Evolutionary conservation across 148 eudicot species (phyloP).

Genomic region (Dysphania ambrosioides): DNA sequence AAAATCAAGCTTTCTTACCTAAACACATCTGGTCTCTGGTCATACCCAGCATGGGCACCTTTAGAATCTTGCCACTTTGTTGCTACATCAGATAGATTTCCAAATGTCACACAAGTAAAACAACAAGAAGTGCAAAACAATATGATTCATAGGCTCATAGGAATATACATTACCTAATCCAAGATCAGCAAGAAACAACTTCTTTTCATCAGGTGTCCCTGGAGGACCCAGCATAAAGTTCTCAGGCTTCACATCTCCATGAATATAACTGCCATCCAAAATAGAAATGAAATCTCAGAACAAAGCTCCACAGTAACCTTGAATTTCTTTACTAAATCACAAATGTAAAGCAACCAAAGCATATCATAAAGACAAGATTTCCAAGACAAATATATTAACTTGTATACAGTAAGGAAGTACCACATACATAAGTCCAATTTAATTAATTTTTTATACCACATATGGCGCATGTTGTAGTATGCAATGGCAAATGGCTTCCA

Average conservation of each 20-base stretch:
- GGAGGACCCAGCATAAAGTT: constrained; percentile 88
- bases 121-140: not conserved
- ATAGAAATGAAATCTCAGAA: not conserved
- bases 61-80: constrained; percentile 63
- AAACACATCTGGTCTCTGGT: constrained; percentile 89
- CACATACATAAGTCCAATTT: not conserved
- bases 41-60: constrained; percentile 85
- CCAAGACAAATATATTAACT: not conserved
- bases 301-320: not conserved
- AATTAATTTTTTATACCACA: not conserved
- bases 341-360: not conserved
- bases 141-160: not conserved
- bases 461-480: not conserved
- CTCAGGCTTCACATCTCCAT: constrained; percentile 96
- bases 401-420: not conserved
- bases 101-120: no score
- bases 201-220: constrained; percentile 79
- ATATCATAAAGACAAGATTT: not conserved
- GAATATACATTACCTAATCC: constrained; percentile 57
- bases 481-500: not conserved
- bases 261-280: constrained; percentile 58
- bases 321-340: not conserved
- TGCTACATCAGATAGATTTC: constrained; percentile 41
- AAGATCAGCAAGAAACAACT: constrained; percentile 86
- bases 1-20: constrained; percentile 40